Base-by-base conservation (phyloP, 73 alveolate species). In the Uronychia setigera region DNA sequence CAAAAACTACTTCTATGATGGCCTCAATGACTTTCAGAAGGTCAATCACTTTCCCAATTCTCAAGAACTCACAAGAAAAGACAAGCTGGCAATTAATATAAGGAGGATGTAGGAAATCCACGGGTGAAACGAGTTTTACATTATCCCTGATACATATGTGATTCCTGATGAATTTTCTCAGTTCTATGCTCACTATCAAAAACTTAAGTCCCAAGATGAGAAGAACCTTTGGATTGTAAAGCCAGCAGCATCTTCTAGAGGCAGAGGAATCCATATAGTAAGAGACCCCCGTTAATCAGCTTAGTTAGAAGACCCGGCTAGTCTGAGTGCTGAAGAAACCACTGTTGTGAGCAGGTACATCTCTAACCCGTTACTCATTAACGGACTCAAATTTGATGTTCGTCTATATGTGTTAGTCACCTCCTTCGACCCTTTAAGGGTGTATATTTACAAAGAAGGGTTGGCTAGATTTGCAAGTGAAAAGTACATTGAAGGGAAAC, bases 341-440 rank as follows among this genome's bases (percentile, higher is more conserved):
- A 59, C 80, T 78, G 98, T 96, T n/a, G 93, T 94, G 1, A 81
- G 96, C 78, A 94, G 95, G 81, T 95, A 95, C 80, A 92, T 95
- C 33, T 85, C 92, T 9, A 94, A 95, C 78, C 99, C 99, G 1
- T 86, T 94, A 83, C 93, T 95, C 35, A 92, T 96, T 26, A 94
- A 96, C 80, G 96, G 95, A 60, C 93, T 90, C 74, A 96, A 95
- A 80, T 95, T 94, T 58, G 99, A 96, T 84, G 30, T 94, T 84
- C 88, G 99, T 60, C 88, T 96, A 26, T 96, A 96, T 80, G 97
- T 94, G 34, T 82, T 95, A 84, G 99, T 96, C 80, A 96, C 99
- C 25, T 60, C 93, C 35, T 94, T 87, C 79, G 98, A 93, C 82
- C 99, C 99, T 0, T 83, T 96, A 76, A 90, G 91, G 77, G 88